Percentiles rank a stretch among this genome's conserved stretches.
Evolutionary conservation across 2,329 filamentous ascomycete genomes (phyloP).

Genomic region (Curvularia spicifera): DNA sequence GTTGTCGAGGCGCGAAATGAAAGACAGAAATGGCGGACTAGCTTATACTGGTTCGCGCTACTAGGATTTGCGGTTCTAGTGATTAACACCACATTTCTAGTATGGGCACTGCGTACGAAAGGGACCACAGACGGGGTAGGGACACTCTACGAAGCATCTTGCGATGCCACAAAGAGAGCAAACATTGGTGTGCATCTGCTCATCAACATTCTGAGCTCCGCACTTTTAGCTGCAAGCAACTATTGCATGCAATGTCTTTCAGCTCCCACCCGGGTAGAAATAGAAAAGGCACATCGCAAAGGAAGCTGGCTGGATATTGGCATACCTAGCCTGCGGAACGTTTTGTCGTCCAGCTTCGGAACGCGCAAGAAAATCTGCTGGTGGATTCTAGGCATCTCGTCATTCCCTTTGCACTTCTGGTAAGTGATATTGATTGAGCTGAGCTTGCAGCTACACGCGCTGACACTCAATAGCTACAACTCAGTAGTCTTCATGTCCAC

Average conservation of each 20-base stretch:
- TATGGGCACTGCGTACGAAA: not conserved
- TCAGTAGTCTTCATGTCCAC: slow-evolving; percentile 33
- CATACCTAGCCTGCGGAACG: slow-evolving; percentile 30
- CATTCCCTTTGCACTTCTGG: slow-evolving; percentile 29
- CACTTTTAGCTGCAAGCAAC: not conserved
- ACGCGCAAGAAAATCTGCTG: slow-evolving; percentile 19
- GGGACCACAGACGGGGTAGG: not conserved
- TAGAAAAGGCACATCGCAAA: slow-evolving; percentile 56
- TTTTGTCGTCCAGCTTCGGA: not conserved
- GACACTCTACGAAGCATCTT: not conserved
- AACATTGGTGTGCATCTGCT: not conserved
- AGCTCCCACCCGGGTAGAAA: slow-evolving; percentile 57
- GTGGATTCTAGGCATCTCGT: slow-evolving; percentile 22
- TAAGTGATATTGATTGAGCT: slow-evolving; percentile 5
- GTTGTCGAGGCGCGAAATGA: too few relatives aligned
- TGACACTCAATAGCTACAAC: slow-evolving; percentile 30
- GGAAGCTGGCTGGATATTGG: slow-evolving; percentile 35
- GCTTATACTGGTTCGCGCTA: not conserved
- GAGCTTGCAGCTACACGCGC: not conserved
- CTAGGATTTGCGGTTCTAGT: not conserved
- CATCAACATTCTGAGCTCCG: not conserved
- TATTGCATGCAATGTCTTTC: slow-evolving; percentile 57
- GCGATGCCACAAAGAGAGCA: not conserved
- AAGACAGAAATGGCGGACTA: not conserved
- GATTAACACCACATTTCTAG: not conserved